Percentiles rank a stretch among this genome's conserved stretches.
phyloP scores from a whole-genome alignment of 2,329 filamentous ascomycete genomes.

The Ophiostoma pallidulum region DNA sequence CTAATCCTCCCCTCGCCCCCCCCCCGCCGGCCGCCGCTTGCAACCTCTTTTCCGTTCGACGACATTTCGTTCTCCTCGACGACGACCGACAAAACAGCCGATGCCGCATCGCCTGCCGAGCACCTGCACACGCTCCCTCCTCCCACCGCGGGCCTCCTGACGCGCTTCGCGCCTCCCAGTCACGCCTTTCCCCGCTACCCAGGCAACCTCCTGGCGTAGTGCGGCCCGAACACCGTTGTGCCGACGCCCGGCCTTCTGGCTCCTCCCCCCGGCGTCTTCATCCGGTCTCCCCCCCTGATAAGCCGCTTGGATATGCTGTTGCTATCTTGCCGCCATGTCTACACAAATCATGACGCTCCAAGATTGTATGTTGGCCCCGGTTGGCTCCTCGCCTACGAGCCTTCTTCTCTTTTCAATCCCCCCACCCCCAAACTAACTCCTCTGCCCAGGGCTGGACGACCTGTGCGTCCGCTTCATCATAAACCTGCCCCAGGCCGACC shows the following conservation, averaged over 20 bases:
- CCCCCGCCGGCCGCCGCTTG: neutral
- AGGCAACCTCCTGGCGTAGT: too few species aligned
- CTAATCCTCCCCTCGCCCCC: too few species aligned
- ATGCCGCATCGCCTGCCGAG: too few species aligned
- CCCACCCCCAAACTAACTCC: neutral
- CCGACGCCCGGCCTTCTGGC: neutral
- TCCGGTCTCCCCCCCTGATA: constrained; percentile 10
- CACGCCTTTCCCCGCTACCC: too few species aligned
- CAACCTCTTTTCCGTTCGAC: neutral
- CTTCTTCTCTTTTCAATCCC: neutral
- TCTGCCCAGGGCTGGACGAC: constrained; percentile 74
- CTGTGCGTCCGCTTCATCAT: constrained; percentile 96
- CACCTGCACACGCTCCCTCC: too few species aligned
- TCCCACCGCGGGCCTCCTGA: too few species aligned
- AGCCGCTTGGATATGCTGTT: constrained; percentile 57
- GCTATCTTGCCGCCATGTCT: constrained; percentile 56
- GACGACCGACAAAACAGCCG: too few species aligned
- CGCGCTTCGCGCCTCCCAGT: neutral
- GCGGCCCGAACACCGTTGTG: too few species aligned
- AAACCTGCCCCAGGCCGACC: constrained; percentile 86
- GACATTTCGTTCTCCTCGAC: too few species aligned
- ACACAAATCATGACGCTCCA: constrained; percentile 74
- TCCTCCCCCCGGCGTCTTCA: neutral
- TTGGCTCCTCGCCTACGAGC: too few species aligned
- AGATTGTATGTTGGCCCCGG: constrained; percentile 55